These are phyloP conservation scores for Balamuthia mandrillaris DNA, from an alignment of 208 protist species.

Conservation along the genomic window DNA sequence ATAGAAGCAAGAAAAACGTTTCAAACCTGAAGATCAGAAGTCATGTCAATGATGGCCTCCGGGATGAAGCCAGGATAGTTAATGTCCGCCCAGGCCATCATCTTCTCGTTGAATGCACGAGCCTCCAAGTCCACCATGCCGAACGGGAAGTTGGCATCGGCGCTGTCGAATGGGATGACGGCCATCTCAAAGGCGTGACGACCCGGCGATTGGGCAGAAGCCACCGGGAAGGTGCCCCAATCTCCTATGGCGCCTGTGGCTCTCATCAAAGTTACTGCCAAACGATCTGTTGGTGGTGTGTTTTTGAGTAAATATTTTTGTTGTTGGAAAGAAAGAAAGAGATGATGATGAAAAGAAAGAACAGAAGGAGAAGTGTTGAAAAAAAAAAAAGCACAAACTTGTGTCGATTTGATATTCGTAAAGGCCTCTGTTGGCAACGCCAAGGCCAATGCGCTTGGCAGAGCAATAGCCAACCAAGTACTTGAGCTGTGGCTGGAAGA, in stretches of 20 bases:
- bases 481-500: no score
- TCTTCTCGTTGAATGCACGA: slow-evolving; percentile 26
- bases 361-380: not conserved
- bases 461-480: no score
- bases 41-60: no score
- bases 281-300: not conserved
- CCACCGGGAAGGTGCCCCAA: slow-evolving; percentile 21
- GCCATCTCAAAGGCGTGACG: not conserved
- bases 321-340: not conserved
- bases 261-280: not conserved
- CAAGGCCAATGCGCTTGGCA: no score
- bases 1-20: no score
- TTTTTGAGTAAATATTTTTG: no score
- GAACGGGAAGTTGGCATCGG: not conserved
- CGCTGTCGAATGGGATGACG: slow-evolving; percentile 4
- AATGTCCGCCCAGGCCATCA: not conserved
- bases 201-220: not conserved
- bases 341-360: not conserved
- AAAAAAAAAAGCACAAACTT: not conserved
- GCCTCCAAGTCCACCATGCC: not conserved
- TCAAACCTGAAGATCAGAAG: no score
- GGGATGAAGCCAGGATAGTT: not conserved
- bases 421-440: slow-evolving; percentile 21
- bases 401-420: not conserved
- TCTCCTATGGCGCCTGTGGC: not conserved